A percentile compares a stretch with the other conserved stretches of the same genome.
Evolutionary conservation across 2,329 filamentous ascomycete genomes (phyloP).

Genomic region (Hysterium pulicare): DNA sequence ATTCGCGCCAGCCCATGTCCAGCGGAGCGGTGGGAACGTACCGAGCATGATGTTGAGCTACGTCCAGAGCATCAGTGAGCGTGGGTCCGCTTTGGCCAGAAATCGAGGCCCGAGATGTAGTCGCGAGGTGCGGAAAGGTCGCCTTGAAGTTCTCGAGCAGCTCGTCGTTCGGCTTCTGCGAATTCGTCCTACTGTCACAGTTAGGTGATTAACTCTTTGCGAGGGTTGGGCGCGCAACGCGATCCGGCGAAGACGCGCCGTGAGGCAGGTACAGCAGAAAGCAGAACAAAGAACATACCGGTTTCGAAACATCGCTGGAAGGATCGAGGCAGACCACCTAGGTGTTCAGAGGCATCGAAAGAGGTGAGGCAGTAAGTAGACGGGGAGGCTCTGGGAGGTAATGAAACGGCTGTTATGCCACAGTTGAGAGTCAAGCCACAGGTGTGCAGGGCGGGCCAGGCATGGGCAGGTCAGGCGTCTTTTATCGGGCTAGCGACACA

Average conservation of each 20-base stretch:
- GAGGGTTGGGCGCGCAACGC: constrained; percentile 23
- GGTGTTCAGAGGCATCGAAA: constrained; percentile 30
- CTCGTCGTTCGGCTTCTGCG: constrained; percentile 82
- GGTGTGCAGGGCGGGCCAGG: constrained; percentile 21
- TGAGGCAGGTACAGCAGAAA: constrained; percentile 2
- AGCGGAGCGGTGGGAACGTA: constrained; percentile 30
- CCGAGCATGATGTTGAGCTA: constrained; percentile 42
- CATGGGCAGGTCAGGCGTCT: constrained; percentile 29
- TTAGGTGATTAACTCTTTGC: constrained; percentile 21
- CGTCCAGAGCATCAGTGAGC: constrained; percentile 46
- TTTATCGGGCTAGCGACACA: constrained; percentile 34
- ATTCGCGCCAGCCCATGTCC: constrained; percentile 11
- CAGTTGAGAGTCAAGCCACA: constrained; percentile 35
- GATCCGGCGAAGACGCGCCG: constrained; percentile 10
- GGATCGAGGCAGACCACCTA: constrained; percentile 26
- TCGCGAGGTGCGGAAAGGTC: constrained; percentile 68
- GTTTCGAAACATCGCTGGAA: constrained; percentile 46
- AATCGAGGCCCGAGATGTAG: constrained; percentile 39
- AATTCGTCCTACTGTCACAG: constrained; percentile 58
- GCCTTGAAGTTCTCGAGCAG: constrained; percentile 81
- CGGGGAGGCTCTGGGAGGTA: constrained; percentile 21
- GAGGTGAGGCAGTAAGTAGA: constrained; percentile 21
- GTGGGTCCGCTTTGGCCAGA: constrained; percentile 42
- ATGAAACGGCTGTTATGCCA: constrained; percentile 35
- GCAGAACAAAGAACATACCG: constrained; percentile 33